Percentiles rank a stretch among this genome's conserved stretches.
phyloP scores from a whole-genome alignment of 2,329 filamentous ascomycete genomes.

The Aspergillus novoparasiticus region DNA sequence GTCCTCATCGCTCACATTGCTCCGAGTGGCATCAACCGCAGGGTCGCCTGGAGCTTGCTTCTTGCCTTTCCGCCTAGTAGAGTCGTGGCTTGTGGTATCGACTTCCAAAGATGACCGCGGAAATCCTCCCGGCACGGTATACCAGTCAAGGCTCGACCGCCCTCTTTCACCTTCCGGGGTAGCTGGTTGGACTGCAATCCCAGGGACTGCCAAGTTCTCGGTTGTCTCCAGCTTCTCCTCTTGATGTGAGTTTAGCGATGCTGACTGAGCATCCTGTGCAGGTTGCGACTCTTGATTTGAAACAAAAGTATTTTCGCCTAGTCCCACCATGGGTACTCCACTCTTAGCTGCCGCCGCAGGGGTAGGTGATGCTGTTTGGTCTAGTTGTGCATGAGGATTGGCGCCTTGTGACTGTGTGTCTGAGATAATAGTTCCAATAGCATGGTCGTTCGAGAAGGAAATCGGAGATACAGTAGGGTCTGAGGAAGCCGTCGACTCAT shows the following conservation, averaged over 20 bases:
- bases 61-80: slow-evolving; percentile 14
- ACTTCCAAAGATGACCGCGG: slow-evolving; percentile 40
- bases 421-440: slow-evolving; percentile 53
- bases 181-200: slow-evolving; percentile 50
- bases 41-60: slow-evolving; percentile 6
- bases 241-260: slow-evolving; percentile 6
- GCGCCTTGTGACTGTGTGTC: slow-evolving; percentile 33
- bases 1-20: slow-evolving; percentile 33
- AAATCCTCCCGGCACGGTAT: slow-evolving; percentile 63
- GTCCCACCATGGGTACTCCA: slow-evolving; percentile 4
- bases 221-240: not conserved
- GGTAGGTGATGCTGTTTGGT: not conserved
- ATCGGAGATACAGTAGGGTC: slow-evolving; percentile 48
- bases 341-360: slow-evolving; percentile 2
- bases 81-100: slow-evolving; percentile 12
- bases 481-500: slow-evolving; percentile 37
- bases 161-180: slow-evolving; percentile 48
- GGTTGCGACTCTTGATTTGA: slow-evolving; percentile 1
- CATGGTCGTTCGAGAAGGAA: slow-evolving; percentile 56
- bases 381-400: not conserved
- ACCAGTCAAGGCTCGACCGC: slow-evolving; percentile 43
- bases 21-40: slow-evolving; percentile 16
- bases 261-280: not conserved
- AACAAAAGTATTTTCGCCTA: not conserved
- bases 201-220: slow-evolving; percentile 37